Conservation (phyloP, 257 asterid species). For the Solanum tarijense region DNA sequence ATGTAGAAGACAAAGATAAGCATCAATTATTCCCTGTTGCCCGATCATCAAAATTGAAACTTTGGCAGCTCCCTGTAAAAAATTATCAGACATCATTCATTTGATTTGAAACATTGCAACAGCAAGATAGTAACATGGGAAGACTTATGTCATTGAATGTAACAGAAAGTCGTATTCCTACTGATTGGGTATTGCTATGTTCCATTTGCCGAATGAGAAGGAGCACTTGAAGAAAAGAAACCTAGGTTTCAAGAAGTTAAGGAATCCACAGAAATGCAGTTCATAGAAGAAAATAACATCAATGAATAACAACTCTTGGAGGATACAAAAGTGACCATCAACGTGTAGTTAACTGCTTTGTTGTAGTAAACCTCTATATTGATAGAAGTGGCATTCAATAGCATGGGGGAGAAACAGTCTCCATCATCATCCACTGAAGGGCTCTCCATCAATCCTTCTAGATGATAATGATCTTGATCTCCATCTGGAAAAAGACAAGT, state of each 20-base stretch:
- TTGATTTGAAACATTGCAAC: not conserved
- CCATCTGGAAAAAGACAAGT: constrained; percentile 47
- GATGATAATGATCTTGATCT: constrained; percentile 63
- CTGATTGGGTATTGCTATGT: constrained; percentile 92
- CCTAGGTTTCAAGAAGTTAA: constrained; percentile 42
- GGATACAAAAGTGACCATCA: constrained; percentile 99
- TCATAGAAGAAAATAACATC: not conserved
- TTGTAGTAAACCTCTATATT: constrained; percentile 81
- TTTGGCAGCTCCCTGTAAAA: constrained; percentile 90
- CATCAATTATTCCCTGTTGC: constrained; percentile 97
- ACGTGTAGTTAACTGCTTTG: constrained; percentile 90
- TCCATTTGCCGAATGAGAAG: constrained; percentile 95
- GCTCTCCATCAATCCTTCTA: constrained; percentile 96
- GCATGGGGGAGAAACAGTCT: constrained; percentile 95
- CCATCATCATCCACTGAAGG: constrained; percentile 92
- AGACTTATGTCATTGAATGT: not conserved
- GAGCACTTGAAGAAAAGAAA: constrained; percentile 89
- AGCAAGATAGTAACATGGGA: not conserved
- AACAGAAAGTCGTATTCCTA: constrained; percentile 17
- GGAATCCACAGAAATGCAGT: constrained; percentile 29
- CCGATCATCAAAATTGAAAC: constrained; percentile 93
- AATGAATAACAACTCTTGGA: constrained; percentile 15
- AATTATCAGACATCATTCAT: not conserved
- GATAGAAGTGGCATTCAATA: constrained; percentile 81
- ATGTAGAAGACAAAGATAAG: constrained; percentile 92